Conservation (phyloP, 805 yeast species). For the Yamadazyma insecticola region DNA sequence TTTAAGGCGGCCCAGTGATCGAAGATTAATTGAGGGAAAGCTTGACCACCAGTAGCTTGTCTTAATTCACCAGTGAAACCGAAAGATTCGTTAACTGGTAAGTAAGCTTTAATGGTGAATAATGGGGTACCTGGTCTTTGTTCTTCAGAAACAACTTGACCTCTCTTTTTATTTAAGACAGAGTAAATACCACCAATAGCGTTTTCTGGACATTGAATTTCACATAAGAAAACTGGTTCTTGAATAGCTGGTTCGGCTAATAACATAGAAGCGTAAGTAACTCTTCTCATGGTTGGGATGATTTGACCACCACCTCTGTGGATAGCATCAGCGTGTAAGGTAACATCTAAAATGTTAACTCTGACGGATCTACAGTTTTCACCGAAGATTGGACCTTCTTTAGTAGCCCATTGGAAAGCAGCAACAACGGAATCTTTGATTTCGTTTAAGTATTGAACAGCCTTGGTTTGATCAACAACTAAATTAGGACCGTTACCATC, state of each 20-base stretch:
- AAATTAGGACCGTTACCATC: conserved; percentile 98
- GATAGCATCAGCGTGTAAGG: conserved; percentile 99
- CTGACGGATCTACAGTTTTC: conserved; percentile 95
- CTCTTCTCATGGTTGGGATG: conserved; percentile 99
- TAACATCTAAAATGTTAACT: conserved; percentile 97
- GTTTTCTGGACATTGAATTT: conserved; percentile 98
- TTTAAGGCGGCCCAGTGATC: conserved; percentile 94
- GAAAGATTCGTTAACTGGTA: conserved; percentile 99
- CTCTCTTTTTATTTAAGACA: conserved; percentile 98
- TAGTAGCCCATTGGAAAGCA: conserved; percentile 99
- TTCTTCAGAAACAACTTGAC: conserved; percentile 98
- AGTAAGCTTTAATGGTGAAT: conserved; percentile 99
- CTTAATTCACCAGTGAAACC: conserved; percentile 99
- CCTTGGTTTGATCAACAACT: conserved; percentile 99
- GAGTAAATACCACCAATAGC: conserved; percentile 99
- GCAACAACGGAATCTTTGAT: conserved; percentile 99
- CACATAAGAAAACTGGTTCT: conserved; percentile 99
- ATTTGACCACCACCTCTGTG: conserved; percentile 99
- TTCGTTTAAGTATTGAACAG: conserved; percentile 97
- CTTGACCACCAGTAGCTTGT: conserved; percentile 99
- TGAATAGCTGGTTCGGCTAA: conserved; percentile 98
- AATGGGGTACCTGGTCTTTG: conserved; percentile 99
- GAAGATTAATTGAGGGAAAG: conserved; percentile 99
- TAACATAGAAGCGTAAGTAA: conserved; percentile 95
- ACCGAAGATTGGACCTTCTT: conserved; percentile 98